phyloP scores from a whole-genome alignment of 2,329 filamentous ascomycete species.

The Parascedosporium putredinis region DNA sequence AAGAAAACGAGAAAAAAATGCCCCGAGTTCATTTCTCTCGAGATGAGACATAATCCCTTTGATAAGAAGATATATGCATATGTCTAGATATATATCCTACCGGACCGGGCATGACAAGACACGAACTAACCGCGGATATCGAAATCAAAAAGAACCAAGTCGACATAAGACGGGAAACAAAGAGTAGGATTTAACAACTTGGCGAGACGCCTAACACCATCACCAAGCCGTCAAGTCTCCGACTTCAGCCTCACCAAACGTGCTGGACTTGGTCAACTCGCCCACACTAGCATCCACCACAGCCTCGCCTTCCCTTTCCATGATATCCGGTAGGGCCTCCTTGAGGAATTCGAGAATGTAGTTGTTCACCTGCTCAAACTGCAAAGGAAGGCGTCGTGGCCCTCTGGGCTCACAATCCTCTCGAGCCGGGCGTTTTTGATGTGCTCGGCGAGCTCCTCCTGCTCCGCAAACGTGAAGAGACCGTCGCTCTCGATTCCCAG shows the following conservation, averaged over 20 bases:
- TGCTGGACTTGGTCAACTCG: constrained; percentile 72
- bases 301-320: constrained; percentile 48
- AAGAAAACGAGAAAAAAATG: too few relatives aligned
- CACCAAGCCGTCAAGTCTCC: constrained; percentile 94
- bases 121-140: too few relatives aligned
- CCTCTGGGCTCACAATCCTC: constrained; percentile 87
- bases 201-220: neutral
- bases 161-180: neutral
- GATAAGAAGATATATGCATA: too few relatives aligned
- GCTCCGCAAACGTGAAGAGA: constrained; percentile 93
- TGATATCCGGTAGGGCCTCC: constrained; percentile 78
- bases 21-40: too few relatives aligned
- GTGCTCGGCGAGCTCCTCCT: constrained; percentile 77
- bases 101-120: too few relatives aligned
- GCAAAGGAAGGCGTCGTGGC: constrained; percentile 93
- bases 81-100: too few relatives aligned
- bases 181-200: too few relatives aligned
- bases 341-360: constrained; percentile 78
- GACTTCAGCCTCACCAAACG: constrained; percentile 90
- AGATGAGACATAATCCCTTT: too few relatives aligned
- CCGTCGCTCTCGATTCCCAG: constrained; percentile 93
- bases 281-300: constrained; percentile 35
- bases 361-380: constrained; percentile 93
- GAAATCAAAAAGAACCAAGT: too few relatives aligned
- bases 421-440: constrained; percentile 70